Conservation (phyloP, 1,284 basidiomycete genomes). For the Hortiboletus rubellus region DNA sequence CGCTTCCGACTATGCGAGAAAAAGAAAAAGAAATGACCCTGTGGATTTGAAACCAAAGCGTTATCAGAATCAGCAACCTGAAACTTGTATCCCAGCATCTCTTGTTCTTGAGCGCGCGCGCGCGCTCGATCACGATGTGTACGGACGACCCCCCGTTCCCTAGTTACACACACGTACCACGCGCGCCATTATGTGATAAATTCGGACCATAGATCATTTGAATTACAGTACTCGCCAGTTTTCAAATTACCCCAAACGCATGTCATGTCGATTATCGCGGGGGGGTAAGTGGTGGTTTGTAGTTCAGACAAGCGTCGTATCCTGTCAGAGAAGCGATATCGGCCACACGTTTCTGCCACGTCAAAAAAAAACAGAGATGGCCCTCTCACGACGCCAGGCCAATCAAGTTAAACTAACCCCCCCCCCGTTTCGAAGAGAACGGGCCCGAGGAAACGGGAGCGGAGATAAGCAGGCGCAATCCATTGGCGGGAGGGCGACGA, state of each 20-base stretch:
- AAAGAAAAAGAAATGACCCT: background rate
- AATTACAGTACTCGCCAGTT: background rate
- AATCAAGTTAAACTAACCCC: background rate
- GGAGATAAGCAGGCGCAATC: background rate
- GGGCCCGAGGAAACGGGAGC: background rate
- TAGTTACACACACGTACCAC: conserved; percentile 1
- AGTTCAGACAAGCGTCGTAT: background rate
- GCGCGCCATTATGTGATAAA: background rate
- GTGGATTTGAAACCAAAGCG: conserved; percentile 11
- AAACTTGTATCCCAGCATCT: conserved; percentile 13
- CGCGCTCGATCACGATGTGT: conserved; percentile 8
- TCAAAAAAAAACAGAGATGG: background rate
- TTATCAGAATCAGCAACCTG: conserved; percentile 5
- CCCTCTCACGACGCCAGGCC: background rate
- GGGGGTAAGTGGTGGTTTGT: background rate
- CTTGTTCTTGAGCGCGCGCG: background rate
- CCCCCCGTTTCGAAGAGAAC: conserved; percentile 7
- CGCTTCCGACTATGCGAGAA: conserved; percentile 15
- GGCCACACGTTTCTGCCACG: no score
- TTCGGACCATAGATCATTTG: background rate
- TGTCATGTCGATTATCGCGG: background rate
- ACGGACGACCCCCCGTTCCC: background rate
- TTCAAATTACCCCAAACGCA: conserved; percentile 19
- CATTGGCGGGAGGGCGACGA: conserved; percentile 1
- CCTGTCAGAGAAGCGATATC: background rate